Evolutionary conservation across 2,329 filamentous ascomycete species (phyloP).

Genomic region (Diaporthe sp.): DNA sequence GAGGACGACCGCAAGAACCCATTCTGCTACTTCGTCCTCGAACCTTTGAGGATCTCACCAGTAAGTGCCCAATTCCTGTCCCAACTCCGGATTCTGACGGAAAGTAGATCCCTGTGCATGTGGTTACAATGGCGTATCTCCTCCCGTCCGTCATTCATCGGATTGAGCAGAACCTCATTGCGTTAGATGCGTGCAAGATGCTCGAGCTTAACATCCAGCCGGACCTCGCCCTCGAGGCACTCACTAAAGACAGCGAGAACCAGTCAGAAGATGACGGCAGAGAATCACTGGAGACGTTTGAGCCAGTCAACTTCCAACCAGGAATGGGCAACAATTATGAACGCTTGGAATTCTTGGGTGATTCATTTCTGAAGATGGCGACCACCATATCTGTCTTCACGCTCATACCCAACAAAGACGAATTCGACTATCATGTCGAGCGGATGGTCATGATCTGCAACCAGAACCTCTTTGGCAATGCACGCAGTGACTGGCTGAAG

Average conservation of each 20-base stretch:
- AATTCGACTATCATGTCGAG: slow-evolving; percentile 90
- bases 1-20: slow-evolving; percentile 31
- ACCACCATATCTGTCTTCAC: slow-evolving; percentile 91
- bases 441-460: slow-evolving; percentile 95
- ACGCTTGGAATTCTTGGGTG: slow-evolving; percentile 91
- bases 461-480: slow-evolving; percentile 85
- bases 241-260: slow-evolving; percentile 94
- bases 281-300: slow-evolving; percentile 50
- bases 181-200: slow-evolving; percentile 78
- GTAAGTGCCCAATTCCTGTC: slow-evolving; percentile 63
- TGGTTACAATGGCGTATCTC: slow-evolving; percentile 80
- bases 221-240: slow-evolving; percentile 83
- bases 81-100: slow-evolving; percentile 41
- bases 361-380: slow-evolving; percentile 95
- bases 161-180: slow-evolving; percentile 85
- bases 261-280: slow-evolving; percentile 75
- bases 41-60: slow-evolving; percentile 82
- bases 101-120: slow-evolving; percentile 72
- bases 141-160: slow-evolving; percentile 90
- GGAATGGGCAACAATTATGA: slow-evolving; percentile 98
- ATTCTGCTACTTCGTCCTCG: slow-evolving; percentile 78
- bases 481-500: slow-evolving; percentile 68
- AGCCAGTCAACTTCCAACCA: slow-evolving; percentile 80
- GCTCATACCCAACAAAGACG: slow-evolving; percentile 80
- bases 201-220: slow-evolving; percentile 76